Base-by-base conservation (phyloP, 345 rosid genomes). In the Passiflora organensis region DNA sequence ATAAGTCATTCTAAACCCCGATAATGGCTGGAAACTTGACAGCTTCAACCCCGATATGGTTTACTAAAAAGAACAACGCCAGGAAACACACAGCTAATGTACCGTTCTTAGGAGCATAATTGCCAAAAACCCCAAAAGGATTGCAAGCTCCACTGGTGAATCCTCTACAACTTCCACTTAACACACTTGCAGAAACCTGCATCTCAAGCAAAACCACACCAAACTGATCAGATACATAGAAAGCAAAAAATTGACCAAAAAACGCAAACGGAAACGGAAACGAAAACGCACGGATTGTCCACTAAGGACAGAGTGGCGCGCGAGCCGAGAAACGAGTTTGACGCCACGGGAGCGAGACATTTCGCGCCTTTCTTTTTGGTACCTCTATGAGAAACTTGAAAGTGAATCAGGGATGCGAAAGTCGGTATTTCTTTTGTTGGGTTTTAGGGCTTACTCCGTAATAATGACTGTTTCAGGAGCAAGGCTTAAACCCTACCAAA, bases 331-430 rank as follows among this genome's bases (percentile, higher is more conserved):
- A 57, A 80, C 63, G 63, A 85, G 78, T 64, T 76, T 83, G 46
- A 68, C 72, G 73, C 95, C 93, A 67, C 64, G 76, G 34, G 79
- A 63, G 47, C 83, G 81, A 60, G 73, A 76, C 96, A 91, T 91
- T 67, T 67, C 68, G 22, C n/a, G 34, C 43, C 41, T 36, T 52
- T 25, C 21, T 5, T 12, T 41, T 18, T 24, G 21, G 6, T n/a
- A n/a, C n/a, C n/a, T n/a, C n/a, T n/a, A n/a, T n/a, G n/a, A n/a
- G n/a, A n/a, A n/a, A n/a, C n/a, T n/a, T n/a, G n/a, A n/a, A n/a
- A 21, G 39, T 34, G 34, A 6, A 22, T 19, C 14, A 21, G 10
- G 38, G 23, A 13, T 1, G n/a, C 17, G 0, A 37, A 25, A 16
- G 48, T 32, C n/a, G n/a, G 43, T n/a, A 15, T 36, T 51, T 17